Percentiles rank a stretch among this genome's conserved stretches.
Evolutionary conservation across 1,284 basidiomycete genomes (phyloP).

Genomic region (Leccinum fuscescens): DNA sequence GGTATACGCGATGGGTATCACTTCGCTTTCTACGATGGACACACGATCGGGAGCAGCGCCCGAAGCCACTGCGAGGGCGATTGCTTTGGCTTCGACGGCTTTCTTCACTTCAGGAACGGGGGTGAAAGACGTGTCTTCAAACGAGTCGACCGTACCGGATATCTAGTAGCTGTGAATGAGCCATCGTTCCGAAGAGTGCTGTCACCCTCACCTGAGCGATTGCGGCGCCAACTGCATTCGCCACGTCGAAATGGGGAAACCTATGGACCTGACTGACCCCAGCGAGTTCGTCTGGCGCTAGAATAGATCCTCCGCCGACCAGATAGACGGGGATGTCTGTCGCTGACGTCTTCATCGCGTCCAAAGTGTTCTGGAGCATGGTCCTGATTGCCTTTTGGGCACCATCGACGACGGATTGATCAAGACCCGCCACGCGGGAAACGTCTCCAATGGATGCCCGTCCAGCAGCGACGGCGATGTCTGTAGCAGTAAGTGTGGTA

Average conservation of each 20-base stretch:
- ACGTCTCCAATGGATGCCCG: conserved; percentile 41
- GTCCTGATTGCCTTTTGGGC: conserved; percentile 44
- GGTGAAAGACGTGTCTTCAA: conserved; percentile 42
- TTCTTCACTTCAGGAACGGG: conserved; percentile 44
- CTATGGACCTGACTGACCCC: conserved; percentile 52
- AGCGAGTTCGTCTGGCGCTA: conserved; percentile 45
- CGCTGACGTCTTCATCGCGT: conserved; percentile 58
- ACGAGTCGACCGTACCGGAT: conserved; percentile 39
- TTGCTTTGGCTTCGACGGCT: conserved; percentile 38
- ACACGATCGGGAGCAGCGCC: conserved; percentile 35
- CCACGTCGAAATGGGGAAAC: conserved; percentile 52
- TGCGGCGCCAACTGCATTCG: conserved; percentile 60
- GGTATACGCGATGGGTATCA: conserved; percentile 37
- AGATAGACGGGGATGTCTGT: conserved; percentile 48
- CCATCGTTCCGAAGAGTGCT: neutral
- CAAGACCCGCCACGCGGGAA: conserved; percentile 32
- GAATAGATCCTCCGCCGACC: conserved; percentile 54
- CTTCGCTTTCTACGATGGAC: conserved; percentile 38
- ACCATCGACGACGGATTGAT: conserved; percentile 27
- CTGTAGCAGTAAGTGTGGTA: conserved; percentile 50
- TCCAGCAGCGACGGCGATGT: conserved; percentile 50
- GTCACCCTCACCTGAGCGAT: conserved; percentile 35
- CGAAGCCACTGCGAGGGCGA: conserved; percentile 45
- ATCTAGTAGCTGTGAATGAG: conserved; percentile 30
- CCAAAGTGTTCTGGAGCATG: conserved; percentile 48